A percentile compares a stretch with the other conserved stretches of the same genome.
Evolutionary conservation across 2,329 filamentous ascomycete genomes (phyloP).

Genomic region (Exophiala mesophila): DNA sequence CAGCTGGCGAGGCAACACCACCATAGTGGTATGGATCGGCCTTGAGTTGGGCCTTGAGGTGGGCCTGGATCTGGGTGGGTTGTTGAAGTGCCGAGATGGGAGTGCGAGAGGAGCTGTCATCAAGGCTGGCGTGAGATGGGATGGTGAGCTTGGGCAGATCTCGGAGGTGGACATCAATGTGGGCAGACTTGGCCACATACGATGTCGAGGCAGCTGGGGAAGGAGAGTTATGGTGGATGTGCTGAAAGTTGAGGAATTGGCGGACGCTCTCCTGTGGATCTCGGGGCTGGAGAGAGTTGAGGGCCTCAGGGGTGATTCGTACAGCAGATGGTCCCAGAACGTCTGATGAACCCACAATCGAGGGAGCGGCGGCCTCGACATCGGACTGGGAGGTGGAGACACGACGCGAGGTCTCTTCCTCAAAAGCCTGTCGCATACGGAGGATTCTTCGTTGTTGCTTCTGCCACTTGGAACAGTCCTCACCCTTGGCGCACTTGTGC

Average conservation of each 20-base stretch:
- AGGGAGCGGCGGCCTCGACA: constrained; percentile 68
- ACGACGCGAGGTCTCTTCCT: constrained; percentile 55
- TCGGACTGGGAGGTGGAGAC: constrained; percentile 62
- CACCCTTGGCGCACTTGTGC: constrained; percentile 79
- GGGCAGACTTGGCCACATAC: constrained; percentile 30
- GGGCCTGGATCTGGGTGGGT: constrained; percentile 23
- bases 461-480: constrained; percentile 75
- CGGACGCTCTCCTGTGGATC: constrained; percentile 91
- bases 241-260: constrained; percentile 85
- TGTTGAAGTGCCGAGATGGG: constrained; percentile 29
- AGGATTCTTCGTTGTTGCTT: constrained; percentile 75
- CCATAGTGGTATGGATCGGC: constrained; percentile 35
- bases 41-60: constrained; percentile 46
- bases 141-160: constrained; percentile 55
- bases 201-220: constrained; percentile 35
- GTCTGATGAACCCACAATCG: constrained; percentile 86
- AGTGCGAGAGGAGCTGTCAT: constrained; percentile 27
- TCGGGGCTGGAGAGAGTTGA: constrained; percentile 63
- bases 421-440: constrained; percentile 66
- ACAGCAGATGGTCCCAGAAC: constrained; percentile 71
- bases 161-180: constrained; percentile 47
- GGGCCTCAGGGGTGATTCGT: constrained; percentile 65
- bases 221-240: constrained; percentile 34
- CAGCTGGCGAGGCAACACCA: constrained; percentile 46
- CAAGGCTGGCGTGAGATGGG: constrained; percentile 37